These are phyloP conservation scores for Botrytis deweyae DNA, from an alignment of 2,329 filamentous ascomycete genomes.

Conservation along the genomic window DNA sequence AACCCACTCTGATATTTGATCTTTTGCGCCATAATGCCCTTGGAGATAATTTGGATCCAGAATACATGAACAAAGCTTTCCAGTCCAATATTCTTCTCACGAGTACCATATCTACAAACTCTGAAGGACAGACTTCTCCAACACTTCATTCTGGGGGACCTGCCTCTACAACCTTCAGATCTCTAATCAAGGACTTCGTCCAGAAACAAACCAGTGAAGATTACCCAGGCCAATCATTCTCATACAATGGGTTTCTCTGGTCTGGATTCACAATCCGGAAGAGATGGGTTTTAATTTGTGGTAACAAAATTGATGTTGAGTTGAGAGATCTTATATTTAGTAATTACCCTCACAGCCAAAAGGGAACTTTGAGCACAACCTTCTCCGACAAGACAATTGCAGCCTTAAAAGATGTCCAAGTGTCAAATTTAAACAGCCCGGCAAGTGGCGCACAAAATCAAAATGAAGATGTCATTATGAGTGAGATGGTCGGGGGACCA, in stretches of 20 bases:
- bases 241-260: constrained; percentile 16
- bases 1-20: constrained; percentile 73
- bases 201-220: constrained; percentile 5
- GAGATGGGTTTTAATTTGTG: constrained; percentile 19
- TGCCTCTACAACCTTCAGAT: constrained; percentile 2
- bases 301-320: constrained; percentile 15
- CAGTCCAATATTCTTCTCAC: not conserved
- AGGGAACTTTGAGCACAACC: not conserved
- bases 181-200: constrained; percentile 5
- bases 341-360: not conserved
- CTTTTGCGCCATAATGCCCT: constrained; percentile 4
- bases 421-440: not conserved
- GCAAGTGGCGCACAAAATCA: not conserved
- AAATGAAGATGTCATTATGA: not conserved
- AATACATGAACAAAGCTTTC: constrained; percentile 60
- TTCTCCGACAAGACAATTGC: constrained; percentile 18
- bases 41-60: constrained; percentile 48
- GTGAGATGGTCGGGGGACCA: not conserved
- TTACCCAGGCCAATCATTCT: not conserved
- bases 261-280: constrained; percentile 9
- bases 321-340: constrained; percentile 48
- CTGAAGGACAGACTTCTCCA: not conserved
- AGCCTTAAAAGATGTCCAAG: constrained; percentile 12
- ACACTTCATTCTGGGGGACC: not conserved
- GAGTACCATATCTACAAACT: not conserved